Conservation (phyloP, 768 basidiomycete genomes). For the Grammothele lineata region DNA sequence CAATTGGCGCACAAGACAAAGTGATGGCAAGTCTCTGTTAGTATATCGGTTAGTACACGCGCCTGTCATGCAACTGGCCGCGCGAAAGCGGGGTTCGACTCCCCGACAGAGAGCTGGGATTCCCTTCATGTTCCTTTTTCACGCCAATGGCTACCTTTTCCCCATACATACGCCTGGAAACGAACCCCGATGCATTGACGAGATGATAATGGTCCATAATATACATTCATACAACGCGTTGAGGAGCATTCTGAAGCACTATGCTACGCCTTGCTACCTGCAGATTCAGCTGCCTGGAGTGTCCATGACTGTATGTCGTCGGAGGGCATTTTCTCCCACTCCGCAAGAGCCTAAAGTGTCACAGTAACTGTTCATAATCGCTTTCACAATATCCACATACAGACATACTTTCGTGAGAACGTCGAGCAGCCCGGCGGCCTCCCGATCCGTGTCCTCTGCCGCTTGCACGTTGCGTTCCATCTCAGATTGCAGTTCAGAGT, state of each 20-base stretch:
- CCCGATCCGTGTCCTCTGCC: constrained; percentile 42
- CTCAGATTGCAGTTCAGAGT: constrained; percentile 41
- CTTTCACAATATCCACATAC: too few species aligned
- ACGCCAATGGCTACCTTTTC: too few species aligned
- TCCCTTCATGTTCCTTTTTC: too few species aligned
- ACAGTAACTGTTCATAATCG: too few species aligned
- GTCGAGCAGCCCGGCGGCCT: constrained; percentile 44
- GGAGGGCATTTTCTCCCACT: constrained; percentile 52
- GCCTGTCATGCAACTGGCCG: constrained; percentile 12
- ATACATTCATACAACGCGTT: too few species aligned
- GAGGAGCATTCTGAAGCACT: too few species aligned
- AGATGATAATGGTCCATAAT: too few species aligned
- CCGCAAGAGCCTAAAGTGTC: constrained; percentile 18
- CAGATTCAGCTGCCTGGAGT: constrained; percentile 34
- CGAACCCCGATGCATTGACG: too few species aligned
- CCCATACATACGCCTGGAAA: too few species aligned
- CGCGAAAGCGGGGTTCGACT: constrained; percentile 33
- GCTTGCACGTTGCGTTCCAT: constrained; percentile 45
- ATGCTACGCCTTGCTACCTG: constrained; percentile 10
- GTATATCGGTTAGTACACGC: constrained; percentile 17
- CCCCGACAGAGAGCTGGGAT: constrained; percentile 24
- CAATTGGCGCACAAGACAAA: neutral
- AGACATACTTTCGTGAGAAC: constrained; percentile 52
- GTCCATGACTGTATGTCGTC: constrained; percentile 55
- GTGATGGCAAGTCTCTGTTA: constrained; percentile 6